Percentiles rank a stretch among this genome's conserved stretches.
Evolutionary conservation across 176 grass and related monocot species (phyloP).

Genomic region (Hsuehochloa calcarea): DNA sequence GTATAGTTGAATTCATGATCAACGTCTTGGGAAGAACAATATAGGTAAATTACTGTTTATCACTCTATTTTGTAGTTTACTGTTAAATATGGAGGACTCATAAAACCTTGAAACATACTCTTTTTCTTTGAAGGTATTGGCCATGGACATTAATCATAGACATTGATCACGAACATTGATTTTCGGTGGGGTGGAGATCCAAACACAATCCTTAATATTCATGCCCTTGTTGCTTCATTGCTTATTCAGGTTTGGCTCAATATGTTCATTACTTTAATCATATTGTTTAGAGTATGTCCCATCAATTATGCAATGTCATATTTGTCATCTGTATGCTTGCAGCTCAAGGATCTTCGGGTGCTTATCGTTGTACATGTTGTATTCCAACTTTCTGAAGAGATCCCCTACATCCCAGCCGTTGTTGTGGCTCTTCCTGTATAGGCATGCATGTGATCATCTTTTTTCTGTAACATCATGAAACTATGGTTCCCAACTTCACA

Average conservation of each 20-base stretch:
- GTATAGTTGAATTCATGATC: too few species aligned
- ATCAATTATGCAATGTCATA: conserved; percentile 5
- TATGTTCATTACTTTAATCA: too few species aligned
- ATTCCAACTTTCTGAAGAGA: conserved; percentile 90
- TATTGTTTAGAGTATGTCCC: too few species aligned
- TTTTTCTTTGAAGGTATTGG: too few species aligned
- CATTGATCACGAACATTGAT: conserved; percentile 57
- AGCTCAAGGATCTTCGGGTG: conserved; percentile 93
- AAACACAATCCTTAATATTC: conserved; percentile 93
- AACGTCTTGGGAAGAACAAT: too few species aligned
- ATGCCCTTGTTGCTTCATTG: conserved; percentile 83
- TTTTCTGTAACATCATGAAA: not conserved
- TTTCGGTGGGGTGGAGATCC: conserved; percentile 93
- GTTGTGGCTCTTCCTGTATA: conserved; percentile 87
- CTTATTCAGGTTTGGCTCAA: conserved; percentile 69
- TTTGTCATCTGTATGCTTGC: conserved; percentile 27
- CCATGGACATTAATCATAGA: conserved; percentile 57
- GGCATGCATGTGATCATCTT: conserved; percentile 56
- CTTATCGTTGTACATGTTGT: conserved; percentile 80
- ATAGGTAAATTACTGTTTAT: too few species aligned
- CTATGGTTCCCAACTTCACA: too few species aligned
- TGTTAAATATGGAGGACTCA: too few species aligned
- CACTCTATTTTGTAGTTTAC: too few species aligned
- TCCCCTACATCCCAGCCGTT: conserved; percentile 75
- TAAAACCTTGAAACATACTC: too few species aligned